These are phyloP conservation scores for Xylariomycetidae sp. DNA, from an alignment of 2,329 filamentous ascomycete species.

Conservation along the genomic window DNA sequence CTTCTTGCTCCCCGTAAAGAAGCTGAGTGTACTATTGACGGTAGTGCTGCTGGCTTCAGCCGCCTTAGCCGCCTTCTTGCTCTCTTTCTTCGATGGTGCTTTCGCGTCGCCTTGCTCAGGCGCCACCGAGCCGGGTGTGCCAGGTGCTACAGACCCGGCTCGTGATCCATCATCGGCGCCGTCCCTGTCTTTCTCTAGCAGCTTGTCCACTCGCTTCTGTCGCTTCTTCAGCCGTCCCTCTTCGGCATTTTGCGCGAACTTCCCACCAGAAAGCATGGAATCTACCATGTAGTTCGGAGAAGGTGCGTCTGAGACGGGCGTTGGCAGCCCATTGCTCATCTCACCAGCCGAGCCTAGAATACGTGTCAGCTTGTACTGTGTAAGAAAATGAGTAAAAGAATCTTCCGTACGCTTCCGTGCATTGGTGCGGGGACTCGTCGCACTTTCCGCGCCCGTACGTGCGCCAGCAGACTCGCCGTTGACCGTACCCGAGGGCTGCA, in stretches of 20 bases:
- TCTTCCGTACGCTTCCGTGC: conserved; percentile 53
- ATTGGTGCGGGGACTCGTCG: conserved; percentile 47
- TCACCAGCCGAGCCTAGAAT: conserved; percentile 31
- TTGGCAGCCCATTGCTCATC: conserved; percentile 35
- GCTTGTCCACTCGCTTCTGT: conserved; percentile 48
- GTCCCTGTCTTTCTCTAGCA: conserved; percentile 45
- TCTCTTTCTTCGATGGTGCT: conserved; percentile 79
- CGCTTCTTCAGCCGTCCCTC: conserved; percentile 65
- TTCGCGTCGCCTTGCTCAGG: conserved; percentile 55
- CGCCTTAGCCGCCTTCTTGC: conserved; percentile 64
- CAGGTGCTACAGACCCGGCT: conserved; percentile 50
- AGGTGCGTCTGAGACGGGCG: conserved; percentile 40
- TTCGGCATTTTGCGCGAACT: conserved; percentile 64
- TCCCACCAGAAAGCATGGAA: conserved; percentile 55
- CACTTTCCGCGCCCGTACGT: conserved; percentile 33
- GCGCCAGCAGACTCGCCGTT: too few relatives aligned
- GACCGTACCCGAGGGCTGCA: conserved; percentile 38
- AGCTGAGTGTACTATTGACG: conserved; percentile 75
- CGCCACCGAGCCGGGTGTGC: conserved; percentile 56
- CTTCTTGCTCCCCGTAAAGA: conserved; percentile 59
- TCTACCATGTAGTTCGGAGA: conserved; percentile 44
- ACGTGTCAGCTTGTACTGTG: conserved; percentile 30
- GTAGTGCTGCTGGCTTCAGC: conserved; percentile 75
- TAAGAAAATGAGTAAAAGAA: conserved; percentile 5
- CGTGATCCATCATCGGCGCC: conserved; percentile 39